Percentiles rank a stretch among this genome's conserved stretches.
Evolutionary conservation across 495 filamentous ascomycete species (phyloP).

Genomic region (Opeltia flavorubescens): DNA sequence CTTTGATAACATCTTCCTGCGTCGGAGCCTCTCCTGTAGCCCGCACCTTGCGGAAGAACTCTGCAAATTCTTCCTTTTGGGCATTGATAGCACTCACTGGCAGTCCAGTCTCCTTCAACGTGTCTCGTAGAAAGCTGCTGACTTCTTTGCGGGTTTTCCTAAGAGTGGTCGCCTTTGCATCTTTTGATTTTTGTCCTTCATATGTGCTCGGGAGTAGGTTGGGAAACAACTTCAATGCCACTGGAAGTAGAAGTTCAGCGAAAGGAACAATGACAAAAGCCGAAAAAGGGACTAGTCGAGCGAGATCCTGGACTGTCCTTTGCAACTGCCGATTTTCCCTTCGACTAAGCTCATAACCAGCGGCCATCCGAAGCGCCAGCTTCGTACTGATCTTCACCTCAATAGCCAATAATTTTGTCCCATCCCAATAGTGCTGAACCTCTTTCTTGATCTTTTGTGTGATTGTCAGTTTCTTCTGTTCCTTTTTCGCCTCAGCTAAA

Average conservation of each 20-base stretch:
- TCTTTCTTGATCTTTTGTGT: constrained; percentile 91
- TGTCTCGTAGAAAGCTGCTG: constrained; percentile 77
- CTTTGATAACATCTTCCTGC: constrained; percentile 85
- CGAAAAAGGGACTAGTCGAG: constrained; percentile 86
- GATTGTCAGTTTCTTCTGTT: constrained; percentile 71
- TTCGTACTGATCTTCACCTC: constrained; percentile 87
- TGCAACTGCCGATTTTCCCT: constrained; percentile 78
- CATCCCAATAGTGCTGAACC: constrained; percentile 92
- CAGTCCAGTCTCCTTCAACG: constrained; percentile 81
- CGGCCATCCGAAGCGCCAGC: constrained; percentile 91
- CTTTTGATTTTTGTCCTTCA: constrained; percentile 79
- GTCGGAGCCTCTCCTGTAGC: constrained; percentile 81
- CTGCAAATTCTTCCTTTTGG: constrained; percentile 87
- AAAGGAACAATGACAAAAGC: constrained; percentile 96
- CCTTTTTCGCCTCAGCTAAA: constrained; percentile 54
- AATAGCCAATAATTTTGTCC: constrained; percentile 88
- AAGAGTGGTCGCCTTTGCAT: constrained; percentile 69
- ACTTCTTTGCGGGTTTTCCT: constrained; percentile 88
- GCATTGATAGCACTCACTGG: constrained; percentile 75
- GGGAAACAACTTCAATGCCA: constrained; percentile 89
- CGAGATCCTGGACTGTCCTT: constrained; percentile 86
- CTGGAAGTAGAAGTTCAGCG: constrained; percentile 83
- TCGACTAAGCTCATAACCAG: constrained; percentile 89
- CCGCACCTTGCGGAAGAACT: constrained; percentile 95
- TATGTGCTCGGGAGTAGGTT: constrained; percentile 96